These are phyloP conservation scores for Ceratocystis smalleyi DNA, from an alignment of 2,329 filamentous ascomycete genomes.

Conservation along the genomic window DNA sequence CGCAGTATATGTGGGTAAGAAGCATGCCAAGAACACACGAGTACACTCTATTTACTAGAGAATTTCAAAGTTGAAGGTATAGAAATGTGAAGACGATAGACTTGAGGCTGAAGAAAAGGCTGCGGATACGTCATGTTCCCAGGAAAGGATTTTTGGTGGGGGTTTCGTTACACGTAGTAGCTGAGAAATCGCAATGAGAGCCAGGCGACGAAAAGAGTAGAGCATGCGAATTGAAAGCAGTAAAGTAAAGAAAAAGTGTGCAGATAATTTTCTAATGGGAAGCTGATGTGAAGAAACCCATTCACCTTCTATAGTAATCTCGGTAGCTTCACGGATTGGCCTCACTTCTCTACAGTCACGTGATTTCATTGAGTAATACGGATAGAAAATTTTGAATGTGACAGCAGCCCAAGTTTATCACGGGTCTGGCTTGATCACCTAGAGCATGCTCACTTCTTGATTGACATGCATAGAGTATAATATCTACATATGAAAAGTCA, in stretches of 20 bases:
- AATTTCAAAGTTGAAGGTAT: not conserved
- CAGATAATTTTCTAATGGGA: no score
- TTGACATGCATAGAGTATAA: not conserved
- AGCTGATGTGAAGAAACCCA: no score
- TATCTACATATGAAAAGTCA: not conserved
- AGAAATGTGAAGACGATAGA: not conserved
- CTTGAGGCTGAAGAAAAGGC: not conserved
- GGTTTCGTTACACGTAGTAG: not conserved
- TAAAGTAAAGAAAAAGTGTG: no score
- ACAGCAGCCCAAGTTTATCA: not conserved
- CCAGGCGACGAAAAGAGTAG: not conserved
- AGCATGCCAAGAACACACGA: no score
- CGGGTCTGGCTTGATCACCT: not conserved
- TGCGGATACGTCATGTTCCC: not conserved
- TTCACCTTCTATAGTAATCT: no score
- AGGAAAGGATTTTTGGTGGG: not conserved
- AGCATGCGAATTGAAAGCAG: not conserved
- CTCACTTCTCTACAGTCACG: not conserved
- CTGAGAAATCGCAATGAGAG: not conserved
- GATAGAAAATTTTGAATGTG: not conserved
- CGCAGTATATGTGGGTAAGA: no score
- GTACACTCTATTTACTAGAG: not conserved
- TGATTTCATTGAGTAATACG: not conserved
- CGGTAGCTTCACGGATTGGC: no score
- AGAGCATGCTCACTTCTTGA: not conserved